Conservation (phyloP, 2,329 filamentous ascomycete genomes). For the Meredithiella fracta region DNA sequence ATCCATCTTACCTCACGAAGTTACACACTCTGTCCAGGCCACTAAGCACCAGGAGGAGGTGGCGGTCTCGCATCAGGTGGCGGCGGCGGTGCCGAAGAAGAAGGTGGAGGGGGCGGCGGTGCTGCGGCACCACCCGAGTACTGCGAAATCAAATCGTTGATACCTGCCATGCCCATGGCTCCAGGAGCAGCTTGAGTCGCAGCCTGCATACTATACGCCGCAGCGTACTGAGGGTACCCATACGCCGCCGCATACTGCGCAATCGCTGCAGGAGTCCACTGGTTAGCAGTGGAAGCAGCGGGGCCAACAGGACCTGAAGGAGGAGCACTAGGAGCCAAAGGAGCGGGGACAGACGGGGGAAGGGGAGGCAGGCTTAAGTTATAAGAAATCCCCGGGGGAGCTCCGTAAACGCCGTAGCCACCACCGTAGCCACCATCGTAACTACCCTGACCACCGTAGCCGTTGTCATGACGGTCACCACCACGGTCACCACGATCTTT, state of each 20-base stretch:
- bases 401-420: constrained; percentile 16
- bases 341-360: constrained; percentile 16
- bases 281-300: constrained; percentile 22
- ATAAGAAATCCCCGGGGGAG: constrained; percentile 14
- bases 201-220: constrained; percentile 39
- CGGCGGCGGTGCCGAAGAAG: constrained; percentile 40
- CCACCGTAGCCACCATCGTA: constrained; percentile 14
- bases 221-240: constrained; percentile 20
- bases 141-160: constrained; percentile 51
- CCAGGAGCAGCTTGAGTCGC: constrained; percentile 36
- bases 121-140: constrained; percentile 39
- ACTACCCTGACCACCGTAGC: neutral
- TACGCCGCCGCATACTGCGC: neutral
- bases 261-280: constrained; percentile 41
- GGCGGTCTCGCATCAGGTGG: constrained; percentile 37
- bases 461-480: constrained; percentile 5
- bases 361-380: constrained; percentile 14
- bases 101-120: constrained; percentile 36
- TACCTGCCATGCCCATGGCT: constrained; percentile 30
- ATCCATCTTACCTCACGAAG: neutral
- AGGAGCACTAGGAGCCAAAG: constrained; percentile 22
- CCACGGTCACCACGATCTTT: constrained; percentile 15
- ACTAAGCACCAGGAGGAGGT: constrained; percentile 41
- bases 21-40: neutral
- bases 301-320: constrained; percentile 14